Evolutionary conservation across 140 eudicot species (phyloP).

Genomic region (Stevia rebaudiana): DNA sequence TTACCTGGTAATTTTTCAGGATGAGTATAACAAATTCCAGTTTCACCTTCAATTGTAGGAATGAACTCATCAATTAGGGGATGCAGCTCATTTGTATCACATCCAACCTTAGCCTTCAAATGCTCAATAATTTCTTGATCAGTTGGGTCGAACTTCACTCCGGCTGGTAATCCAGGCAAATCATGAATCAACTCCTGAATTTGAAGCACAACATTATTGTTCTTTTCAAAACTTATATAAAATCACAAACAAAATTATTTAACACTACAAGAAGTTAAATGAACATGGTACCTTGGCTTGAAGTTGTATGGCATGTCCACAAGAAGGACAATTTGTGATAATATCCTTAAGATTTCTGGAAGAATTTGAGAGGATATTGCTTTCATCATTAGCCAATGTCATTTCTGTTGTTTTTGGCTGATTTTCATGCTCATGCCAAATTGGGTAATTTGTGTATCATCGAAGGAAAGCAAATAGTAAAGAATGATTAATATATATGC

Average conservation of each 20-base stretch:
- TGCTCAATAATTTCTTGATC: conserved; percentile 83
- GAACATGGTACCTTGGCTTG: conserved; percentile 48
- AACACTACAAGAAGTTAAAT: background rate
- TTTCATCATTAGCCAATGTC: conserved; percentile 55
- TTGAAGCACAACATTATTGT: background rate
- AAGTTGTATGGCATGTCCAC: conserved; percentile 63
- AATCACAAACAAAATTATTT: background rate
- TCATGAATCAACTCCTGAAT: conserved; percentile 50
- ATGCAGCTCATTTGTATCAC: conserved; percentile 50
- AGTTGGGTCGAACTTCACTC: conserved; percentile 91
- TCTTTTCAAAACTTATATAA: background rate
- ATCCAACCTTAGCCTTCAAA: conserved; percentile 70
- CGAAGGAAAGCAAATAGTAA: conserved; percentile 24
- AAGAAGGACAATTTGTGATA: conserved; percentile 62
- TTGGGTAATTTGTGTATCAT: conserved; percentile 27
- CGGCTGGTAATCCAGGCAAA: conserved; percentile 90
- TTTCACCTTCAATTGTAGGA: conserved; percentile 83
- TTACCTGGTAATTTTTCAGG: conserved; percentile 90
- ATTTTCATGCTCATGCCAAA: conserved; percentile 24
- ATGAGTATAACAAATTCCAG: conserved; percentile 94
- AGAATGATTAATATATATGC: conserved; percentile 20
- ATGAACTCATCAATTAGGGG: conserved; percentile 85
- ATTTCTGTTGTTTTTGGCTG: conserved; percentile 34
- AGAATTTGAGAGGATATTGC: conserved; percentile 25
- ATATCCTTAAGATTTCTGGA: conserved; percentile 20